These are phyloP conservation scores for Botrytis medusae DNA, from an alignment of 2,329 filamentous ascomycete genomes.

Conservation along the genomic window DNA sequence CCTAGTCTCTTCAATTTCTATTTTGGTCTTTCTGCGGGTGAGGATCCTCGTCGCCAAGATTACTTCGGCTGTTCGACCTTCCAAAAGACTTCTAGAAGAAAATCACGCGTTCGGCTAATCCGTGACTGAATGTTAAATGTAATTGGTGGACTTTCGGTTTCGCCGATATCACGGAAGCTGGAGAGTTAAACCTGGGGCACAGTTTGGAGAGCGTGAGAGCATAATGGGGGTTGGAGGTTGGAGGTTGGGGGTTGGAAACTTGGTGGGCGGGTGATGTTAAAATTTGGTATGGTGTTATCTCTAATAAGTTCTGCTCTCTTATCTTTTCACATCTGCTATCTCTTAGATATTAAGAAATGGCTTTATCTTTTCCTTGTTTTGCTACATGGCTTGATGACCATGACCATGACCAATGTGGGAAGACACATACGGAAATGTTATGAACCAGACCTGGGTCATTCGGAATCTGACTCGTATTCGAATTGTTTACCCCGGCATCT, in stretches of 20 bases:
- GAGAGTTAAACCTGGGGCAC: neutral
- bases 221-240: neutral
- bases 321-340: neutral
- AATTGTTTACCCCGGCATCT: neutral
- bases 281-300: conserved; percentile 10
- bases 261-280: neutral
- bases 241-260: neutral
- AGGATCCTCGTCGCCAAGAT: conserved; percentile 1
- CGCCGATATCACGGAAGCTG: conserved; percentile 7
- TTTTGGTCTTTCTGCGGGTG: conserved; percentile 5
- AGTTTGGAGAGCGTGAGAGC: neutral
- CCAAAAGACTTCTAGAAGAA: neutral
- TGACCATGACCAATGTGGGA: neutral
- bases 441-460: neutral
- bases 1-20: conserved; percentile 1
- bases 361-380: neutral
- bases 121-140: neutral
- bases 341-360: neutral
- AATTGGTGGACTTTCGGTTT: conserved; percentile 16
- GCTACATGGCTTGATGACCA: neutral
- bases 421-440: neutral
- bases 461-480: conserved; percentile 15
- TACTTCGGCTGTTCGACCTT: neutral
- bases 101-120: neutral
- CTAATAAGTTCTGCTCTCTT: neutral